These are phyloP conservation scores for Neurospora sp. DNA, from an alignment of 495 filamentous ascomycete genomes.

Conservation along the genomic window DNA sequence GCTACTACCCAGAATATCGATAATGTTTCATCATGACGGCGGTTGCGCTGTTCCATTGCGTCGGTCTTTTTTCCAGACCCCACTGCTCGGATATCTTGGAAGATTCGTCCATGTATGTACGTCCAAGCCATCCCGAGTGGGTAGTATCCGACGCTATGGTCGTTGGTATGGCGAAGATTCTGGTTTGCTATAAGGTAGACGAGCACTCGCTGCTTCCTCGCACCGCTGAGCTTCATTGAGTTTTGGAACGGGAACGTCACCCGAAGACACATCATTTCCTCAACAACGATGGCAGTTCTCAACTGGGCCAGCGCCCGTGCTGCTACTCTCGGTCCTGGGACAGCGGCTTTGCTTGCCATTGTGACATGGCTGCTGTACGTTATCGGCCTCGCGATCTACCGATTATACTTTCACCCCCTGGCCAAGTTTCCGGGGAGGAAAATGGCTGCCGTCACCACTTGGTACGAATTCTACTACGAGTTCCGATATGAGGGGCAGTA, in stretches of 20 bases:
- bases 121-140: too few relatives aligned
- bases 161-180: too few relatives aligned
- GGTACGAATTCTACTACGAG: conserved; percentile 39
- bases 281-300: neutral
- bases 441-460: conserved; percentile 30
- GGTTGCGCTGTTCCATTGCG: neutral
- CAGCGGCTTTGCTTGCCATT: neutral
- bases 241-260: neutral
- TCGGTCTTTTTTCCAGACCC: neutral
- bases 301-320: neutral
- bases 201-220: neutral
- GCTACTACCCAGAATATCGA: neutral
- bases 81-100: neutral
- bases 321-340: neutral
- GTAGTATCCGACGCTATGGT: too few relatives aligned
- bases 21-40: neutral
- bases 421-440: conserved; percentile 34
- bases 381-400: neutral
- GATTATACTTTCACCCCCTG: conserved; percentile 25
- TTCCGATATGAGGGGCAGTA: conserved; percentile 25
- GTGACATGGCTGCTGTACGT: neutral
- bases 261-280: neutral
- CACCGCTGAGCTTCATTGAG: neutral
- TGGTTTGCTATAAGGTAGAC: neutral
- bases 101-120: neutral